Base-by-base conservation (phyloP, 352 stramenopile genomes). In the Pythium coloratum region DNA sequence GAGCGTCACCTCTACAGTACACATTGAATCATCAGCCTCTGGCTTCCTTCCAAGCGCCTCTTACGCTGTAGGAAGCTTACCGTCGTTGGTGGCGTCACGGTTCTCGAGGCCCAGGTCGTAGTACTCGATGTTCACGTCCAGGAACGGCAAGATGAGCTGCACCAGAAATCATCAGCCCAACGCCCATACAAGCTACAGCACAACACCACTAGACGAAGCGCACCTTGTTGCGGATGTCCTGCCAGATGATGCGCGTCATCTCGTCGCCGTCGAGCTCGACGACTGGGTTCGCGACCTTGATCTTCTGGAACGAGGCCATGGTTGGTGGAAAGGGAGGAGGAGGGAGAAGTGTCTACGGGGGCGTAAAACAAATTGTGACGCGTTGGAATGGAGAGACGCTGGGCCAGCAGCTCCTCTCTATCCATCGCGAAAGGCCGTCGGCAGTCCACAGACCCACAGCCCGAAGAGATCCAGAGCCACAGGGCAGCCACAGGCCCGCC, bases 261-360 rank as follows among this genome's bases (percentile, higher is more conserved):
- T 95, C 89, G 62, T 96, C 89, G 20, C 87, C 86, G 59, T 95
- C 86, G 40, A 95, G 80, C 60, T 95, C 87, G n/a, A 95, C 86
- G 42, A 95, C 75, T 6, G 84, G 85, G 55, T 95, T 95, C 32
- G 77, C 66, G 16, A 94, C 87, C 26, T 71, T 72, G 70, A 95
- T 88, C 77, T 95, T 95, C 61, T 76, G 67, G 44, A 84, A 76
- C 8, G 36, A 33, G 49, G 50, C 62, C 56, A 54, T 64, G 56
- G 38, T 55, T 7, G 32, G n/a, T 7, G 36, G 34, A 6, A 34
- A 8, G 47, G 7, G 6, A 3, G 55, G 9, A 18, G 4, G 34
- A 6, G 46, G 24, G 3, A 26, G 16, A 32, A 6, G 34, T 55
- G 34, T 57, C 47, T 18, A 28, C 59, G 47, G 18, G 47, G 18